phyloP scores from a whole-genome alignment of 305 asterid species.

The Fraxinus ornus region DNA sequence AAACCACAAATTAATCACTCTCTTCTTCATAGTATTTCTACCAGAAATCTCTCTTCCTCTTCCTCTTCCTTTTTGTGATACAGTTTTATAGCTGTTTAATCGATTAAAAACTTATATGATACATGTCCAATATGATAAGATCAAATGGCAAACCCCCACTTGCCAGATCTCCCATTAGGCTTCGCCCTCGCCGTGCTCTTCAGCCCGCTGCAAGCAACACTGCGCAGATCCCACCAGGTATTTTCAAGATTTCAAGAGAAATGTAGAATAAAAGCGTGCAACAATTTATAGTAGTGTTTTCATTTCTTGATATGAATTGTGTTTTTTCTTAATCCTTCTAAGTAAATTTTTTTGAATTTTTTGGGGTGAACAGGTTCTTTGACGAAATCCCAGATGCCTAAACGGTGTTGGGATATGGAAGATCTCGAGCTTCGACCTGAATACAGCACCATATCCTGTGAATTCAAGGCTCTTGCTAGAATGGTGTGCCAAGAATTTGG shows the following conservation, averaged over 20 bases:
- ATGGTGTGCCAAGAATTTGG: slow-evolving; percentile 63
- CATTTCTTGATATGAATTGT: neutral
- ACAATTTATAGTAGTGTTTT: neutral
- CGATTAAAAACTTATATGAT: neutral
- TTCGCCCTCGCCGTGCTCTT: slow-evolving; percentile 58
- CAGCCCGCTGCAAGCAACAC: slow-evolving; percentile 41
- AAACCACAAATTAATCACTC: neutral
- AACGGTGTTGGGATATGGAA: slow-evolving; percentile 28
- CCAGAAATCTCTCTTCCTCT: neutral
- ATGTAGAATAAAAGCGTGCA: neutral
- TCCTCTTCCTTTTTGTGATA: neutral
- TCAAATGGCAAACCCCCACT: slow-evolving; percentile 74
- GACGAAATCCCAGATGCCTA: slow-evolving; percentile 47
- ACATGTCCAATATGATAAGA: slow-evolving; percentile 52
- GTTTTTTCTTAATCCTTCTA: neutral
- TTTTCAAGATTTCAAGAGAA: neutral
- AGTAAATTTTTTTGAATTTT: slow-evolving; percentile 6
- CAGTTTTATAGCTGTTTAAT: neutral
- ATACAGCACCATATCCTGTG: slow-evolving; percentile 67
- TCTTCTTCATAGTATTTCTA: neutral
- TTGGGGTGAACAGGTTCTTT: slow-evolving; percentile 42
- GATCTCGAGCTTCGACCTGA: slow-evolving; percentile 54
- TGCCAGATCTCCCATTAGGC: slow-evolving; percentile 73
- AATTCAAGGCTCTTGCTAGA: slow-evolving; percentile 57
- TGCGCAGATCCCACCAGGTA: slow-evolving; percentile 59